Base-by-base conservation (phyloP, 163 green algal genomes). In the Volvox carteri region DNA sequence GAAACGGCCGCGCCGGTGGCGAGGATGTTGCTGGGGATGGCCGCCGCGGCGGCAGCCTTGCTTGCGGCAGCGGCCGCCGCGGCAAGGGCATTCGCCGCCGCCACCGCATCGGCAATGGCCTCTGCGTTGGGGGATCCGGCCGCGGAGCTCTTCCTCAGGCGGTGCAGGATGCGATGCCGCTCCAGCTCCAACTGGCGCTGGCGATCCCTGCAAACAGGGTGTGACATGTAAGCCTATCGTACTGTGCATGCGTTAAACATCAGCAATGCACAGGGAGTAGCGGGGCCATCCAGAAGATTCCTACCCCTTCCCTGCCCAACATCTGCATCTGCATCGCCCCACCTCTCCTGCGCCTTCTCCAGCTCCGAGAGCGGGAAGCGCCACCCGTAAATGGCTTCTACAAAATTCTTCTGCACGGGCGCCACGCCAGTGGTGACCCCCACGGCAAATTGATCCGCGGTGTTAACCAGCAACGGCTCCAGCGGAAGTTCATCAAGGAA, bases 381-480 rank as follows among this genome's bases (percentile, higher is more conserved):
- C 96, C 96, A 98, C 7, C 94, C 96, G 52, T 96, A 91, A 65
- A 98, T 95, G 37, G 86, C 72, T 78, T 97, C 96, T 52, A 98
- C 95, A 16, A 94, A 80, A 9, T 93, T 94, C 83, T 91, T 93
- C 37, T 60, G 73, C 4, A 46, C 33, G 14, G 68, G 41, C 4
- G 42, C 33, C 35, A 68, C 46, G 28, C 3, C 73, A 33, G 48
- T 48, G 19, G 25, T 28, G 30, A 25, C 48, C 8, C 37, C 39
- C 39, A n/a, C 33, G 21, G 85, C 74, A 18, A 68, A 76, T 28
- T 42, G 8, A 30, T 80, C 86, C 21, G 81, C 65, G 46, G 76
- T 39, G 23, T 44, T 62, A 25, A 67, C 9, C 28, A 35, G 9
- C 28, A 65, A 14, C 46, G 83, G 48, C 70, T 78, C 54, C 54